Evolutionary conservation across 768 basidiomycete species (phyloP), one percentile per base, ranked within the genome.

Genomic region (Podaxis sp.): DNA sequence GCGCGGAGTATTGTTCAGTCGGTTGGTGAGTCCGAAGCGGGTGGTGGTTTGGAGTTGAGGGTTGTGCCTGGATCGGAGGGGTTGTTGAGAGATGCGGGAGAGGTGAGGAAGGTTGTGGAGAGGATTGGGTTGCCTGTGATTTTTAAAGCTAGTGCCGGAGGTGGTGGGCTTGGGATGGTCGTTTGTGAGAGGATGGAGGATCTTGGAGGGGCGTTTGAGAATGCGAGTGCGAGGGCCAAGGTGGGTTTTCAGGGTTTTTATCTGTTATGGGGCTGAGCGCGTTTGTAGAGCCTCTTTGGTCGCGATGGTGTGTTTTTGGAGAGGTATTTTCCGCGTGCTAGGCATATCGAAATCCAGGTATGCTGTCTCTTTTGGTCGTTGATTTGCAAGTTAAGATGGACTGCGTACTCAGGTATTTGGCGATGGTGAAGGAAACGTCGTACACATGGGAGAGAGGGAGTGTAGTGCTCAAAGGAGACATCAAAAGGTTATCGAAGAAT

Each of bases 401-500:
- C 27, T 59, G n/a, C 11, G 24, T 1, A 2, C 1, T 22, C 33
- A 87, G 86, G 80, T 90, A 0, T 89, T 89, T 64, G 89, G 89
- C 13, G 83, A 91, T 68, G 89, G 87, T 0, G 43, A 70, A 0
- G 85, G 85, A 2, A 74, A 82, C 49, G 83, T 82, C 11, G 74
- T 88, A 4, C 85, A 88, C 65, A 81, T 88, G 76, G 85, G 85
- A 40, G 88, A 90, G 68, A 78, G 89, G 13, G 89, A 91, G 69
- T 89, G 89, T 66, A 87, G 85, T 53, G 72, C 87, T 8, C 89
- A 91, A 67, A 76, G 89, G 33, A 74, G 88, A 33, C 85, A 89
- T 65, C 89, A 91, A 70, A 91, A 91, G 69, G 80, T 91, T 2
- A 82, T 91, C 24, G 89, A 91, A 65, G 89, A 90, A 66, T 79